These are phyloP conservation scores for Phyllosticta citribraziliensis DNA, from an alignment of 2,329 filamentous ascomycete genomes.

Conservation along the genomic window DNA sequence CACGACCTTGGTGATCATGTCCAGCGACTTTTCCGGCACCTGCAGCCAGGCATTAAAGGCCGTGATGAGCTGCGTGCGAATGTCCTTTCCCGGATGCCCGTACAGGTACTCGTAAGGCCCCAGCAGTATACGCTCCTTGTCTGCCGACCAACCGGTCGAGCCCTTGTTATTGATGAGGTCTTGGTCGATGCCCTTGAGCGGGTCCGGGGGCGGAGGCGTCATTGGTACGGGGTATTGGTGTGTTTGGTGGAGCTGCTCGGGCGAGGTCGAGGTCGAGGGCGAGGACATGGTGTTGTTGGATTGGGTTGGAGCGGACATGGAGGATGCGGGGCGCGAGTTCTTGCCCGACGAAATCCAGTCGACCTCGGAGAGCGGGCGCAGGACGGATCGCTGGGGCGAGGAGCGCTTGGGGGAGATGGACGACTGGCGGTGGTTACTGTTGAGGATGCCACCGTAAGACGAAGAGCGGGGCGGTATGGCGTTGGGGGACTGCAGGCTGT, in stretches of 20 bases:
- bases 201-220: slow-evolving; percentile 19
- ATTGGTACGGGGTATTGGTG: slow-evolving; percentile 21
- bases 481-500: slow-evolving; percentile 22
- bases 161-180: slow-evolving; percentile 33
- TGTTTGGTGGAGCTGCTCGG: slow-evolving; percentile 10
- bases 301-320: slow-evolving; percentile 9
- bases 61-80: slow-evolving; percentile 67
- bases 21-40: slow-evolving; percentile 59
- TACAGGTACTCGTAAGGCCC: slow-evolving; percentile 76
- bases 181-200: slow-evolving; percentile 22
- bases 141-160: slow-evolving; percentile 50
- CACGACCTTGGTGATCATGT: slow-evolving; percentile 68
- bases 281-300: not conserved
- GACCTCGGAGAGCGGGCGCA: slow-evolving; percentile 28
- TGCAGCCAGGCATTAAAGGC: slow-evolving; percentile 75
- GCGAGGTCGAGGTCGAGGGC: slow-evolving; percentile 7
- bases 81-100: slow-evolving; percentile 73
- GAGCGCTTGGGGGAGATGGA: slow-evolving; percentile 10
- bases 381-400: slow-evolving; percentile 15
- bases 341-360: slow-evolving; percentile 32
- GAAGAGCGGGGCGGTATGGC: slow-evolving; percentile 31
- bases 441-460: slow-evolving; percentile 25
- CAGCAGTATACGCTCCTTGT: slow-evolving; percentile 68
- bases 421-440: slow-evolving; percentile 14
- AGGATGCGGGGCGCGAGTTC: slow-evolving; percentile 15